Base-by-base conservation (phyloP, 768 basidiomycete genomes). In the Trametopsis cervina region DNA sequence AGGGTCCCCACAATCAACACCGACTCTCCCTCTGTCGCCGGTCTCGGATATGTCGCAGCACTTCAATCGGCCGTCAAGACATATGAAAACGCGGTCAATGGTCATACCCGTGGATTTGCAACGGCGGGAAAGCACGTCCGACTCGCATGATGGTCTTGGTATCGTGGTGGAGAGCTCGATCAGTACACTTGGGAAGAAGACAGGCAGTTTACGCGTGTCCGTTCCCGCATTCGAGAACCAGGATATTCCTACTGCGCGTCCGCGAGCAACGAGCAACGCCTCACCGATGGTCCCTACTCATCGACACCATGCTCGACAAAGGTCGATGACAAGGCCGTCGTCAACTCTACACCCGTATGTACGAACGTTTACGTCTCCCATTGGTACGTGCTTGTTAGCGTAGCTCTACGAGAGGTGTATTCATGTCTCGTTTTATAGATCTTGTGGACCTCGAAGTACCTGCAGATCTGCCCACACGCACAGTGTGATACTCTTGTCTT, bases 321-420 rank as follows among this genome's bases (percentile, higher is more conserved):
- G 45, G 15, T 15, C 23, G 36, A 12, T n/a, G 29, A 33, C 29
- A 33, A 33, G 52, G 39, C 43, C 45, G 51, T 44, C 35, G 47
- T 43, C 54, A 47, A 54, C 23, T 29, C 33, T 63, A 44, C 63
- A 67, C 45, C 65, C 63, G 15, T 63, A 66, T 45, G 64, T 66
- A 33, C 18, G 52, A 49, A 66, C 58, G 37, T 70, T 66, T 49
- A 69, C 67, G 36, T 69, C 67, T 11, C 69, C 69, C 9, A 70
- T 70, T 40, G 66, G 65, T 67, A 37, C 42, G 64, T 38, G 11
- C 3, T 27, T 25, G 15, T 6, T 25, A 25, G 27, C 23, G 43
- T 23, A 20, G 17, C n/a, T 5, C 2, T 12, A 42, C 9, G 10
- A 29, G 4, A 18, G 9, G 24, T 33, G 48, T 21, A 45, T 26